Conservation (phyloP, 768 basidiomycete species). For the Lentinula detonsa region DNA sequence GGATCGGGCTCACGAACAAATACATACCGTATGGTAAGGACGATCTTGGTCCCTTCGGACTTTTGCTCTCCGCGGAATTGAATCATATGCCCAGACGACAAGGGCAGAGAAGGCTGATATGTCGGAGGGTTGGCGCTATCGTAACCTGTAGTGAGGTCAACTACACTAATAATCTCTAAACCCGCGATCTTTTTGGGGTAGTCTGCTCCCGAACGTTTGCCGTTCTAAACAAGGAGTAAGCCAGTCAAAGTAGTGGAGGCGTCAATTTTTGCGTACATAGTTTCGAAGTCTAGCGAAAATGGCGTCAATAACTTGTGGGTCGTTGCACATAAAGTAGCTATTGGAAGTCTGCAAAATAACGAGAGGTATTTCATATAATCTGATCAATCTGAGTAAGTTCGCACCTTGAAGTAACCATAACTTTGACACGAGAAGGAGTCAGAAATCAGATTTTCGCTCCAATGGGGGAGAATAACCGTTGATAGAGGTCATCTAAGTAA, state of each 20-base stretch:
- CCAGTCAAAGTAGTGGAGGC: too few relatives aligned
- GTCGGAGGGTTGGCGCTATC: slow-evolving; percentile 70
- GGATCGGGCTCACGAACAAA: neutral
- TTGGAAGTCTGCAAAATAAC: slow-evolving; percentile 58
- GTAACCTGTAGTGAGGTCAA: slow-evolving; percentile 75
- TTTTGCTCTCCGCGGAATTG: slow-evolving; percentile 57
- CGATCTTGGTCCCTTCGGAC: slow-evolving; percentile 40
- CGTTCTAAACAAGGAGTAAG: neutral
- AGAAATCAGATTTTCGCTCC: neutral
- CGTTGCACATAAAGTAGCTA: slow-evolving; percentile 74
- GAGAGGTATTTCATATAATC: neutral
- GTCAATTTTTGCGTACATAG: slow-evolving; percentile 30
- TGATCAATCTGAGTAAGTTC: neutral
- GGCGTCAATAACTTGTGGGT: slow-evolving; percentile 54
- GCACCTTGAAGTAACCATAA: slow-evolving; percentile 65
- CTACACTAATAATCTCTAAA: slow-evolving; percentile 51
- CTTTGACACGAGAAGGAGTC: neutral
- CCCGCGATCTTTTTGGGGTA: slow-evolving; percentile 63
- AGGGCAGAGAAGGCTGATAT: slow-evolving; percentile 53
- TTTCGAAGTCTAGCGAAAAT: slow-evolving; percentile 68
- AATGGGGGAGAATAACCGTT: slow-evolving; percentile 30
- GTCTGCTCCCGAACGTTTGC: slow-evolving; percentile 15
- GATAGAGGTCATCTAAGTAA: slow-evolving; percentile 60
- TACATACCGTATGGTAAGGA: slow-evolving; percentile 63
- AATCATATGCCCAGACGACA: slow-evolving; percentile 84